Conservation (phyloP, 2,329 filamentous ascomycete genomes). For the Cercospora sp. region DNA sequence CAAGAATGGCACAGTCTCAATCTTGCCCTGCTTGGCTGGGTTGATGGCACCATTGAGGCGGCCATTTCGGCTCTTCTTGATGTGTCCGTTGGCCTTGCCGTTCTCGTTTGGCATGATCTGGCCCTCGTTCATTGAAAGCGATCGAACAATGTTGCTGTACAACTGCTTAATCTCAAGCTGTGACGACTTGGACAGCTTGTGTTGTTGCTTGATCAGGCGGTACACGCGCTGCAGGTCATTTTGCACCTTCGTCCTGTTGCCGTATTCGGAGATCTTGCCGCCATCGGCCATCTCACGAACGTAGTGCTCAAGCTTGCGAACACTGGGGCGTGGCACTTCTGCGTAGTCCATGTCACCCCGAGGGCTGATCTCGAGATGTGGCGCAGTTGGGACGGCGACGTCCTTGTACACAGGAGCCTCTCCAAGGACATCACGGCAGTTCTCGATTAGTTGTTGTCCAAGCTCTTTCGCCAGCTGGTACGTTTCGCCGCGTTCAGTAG, state of each 20-base stretch:
- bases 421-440: conserved; percentile 89
- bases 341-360: conserved; percentile 91
- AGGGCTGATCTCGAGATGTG: conserved; percentile 86
- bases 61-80: conserved; percentile 55
- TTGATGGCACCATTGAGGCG: conserved; percentile 48
- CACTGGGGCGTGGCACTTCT: conserved; percentile 81
- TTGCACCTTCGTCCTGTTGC: conserved; percentile 96
- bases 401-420: conserved; percentile 92
- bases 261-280: conserved; percentile 97
- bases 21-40: conserved; percentile 72
- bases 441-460: conserved; percentile 89
- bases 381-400: conserved; percentile 86
- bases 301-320: conserved; percentile 96
- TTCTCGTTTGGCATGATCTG: conserved; percentile 92
- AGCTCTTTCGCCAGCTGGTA: conserved; percentile 97
- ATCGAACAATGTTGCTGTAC: conserved; percentile 91
- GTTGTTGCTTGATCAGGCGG: conserved; percentile 97
- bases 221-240: conserved; percentile 93
- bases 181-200: conserved; percentile 94
- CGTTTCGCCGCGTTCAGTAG: conserved; percentile 92
- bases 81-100: conserved; percentile 61
- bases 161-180: conserved; percentile 95
- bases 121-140: conserved; percentile 94
- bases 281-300: conserved; percentile 98
- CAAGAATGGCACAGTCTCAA: conserved; percentile 96